These are phyloP conservation scores for Fusarium sp. DNA, from an alignment of 2,329 filamentous ascomycete species.

Conservation along the genomic window DNA sequence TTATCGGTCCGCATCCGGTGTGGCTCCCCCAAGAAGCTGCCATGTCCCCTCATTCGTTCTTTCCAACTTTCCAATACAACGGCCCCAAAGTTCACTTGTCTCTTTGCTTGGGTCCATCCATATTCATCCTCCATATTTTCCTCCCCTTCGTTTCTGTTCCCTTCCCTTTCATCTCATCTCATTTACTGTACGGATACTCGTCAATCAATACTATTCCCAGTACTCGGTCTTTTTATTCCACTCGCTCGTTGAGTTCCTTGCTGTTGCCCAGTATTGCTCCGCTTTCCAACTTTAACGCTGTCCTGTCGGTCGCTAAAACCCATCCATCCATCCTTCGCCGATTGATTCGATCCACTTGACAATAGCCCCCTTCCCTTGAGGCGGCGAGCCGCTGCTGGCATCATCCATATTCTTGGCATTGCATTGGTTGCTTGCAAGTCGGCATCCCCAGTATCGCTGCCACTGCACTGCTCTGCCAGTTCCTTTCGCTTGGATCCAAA, in stretches of 20 bases:
- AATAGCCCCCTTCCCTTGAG: slow-evolving; percentile 18
- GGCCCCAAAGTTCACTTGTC: slow-evolving; percentile 2
- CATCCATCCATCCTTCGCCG: slow-evolving; percentile 15
- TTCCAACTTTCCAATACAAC: slow-evolving; percentile 29
- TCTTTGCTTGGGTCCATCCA: neutral
- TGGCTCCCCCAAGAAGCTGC: slow-evolving; percentile 25
- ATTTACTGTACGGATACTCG: slow-evolving; percentile 11
- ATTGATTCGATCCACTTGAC: slow-evolving; percentile 15
- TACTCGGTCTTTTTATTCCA: slow-evolving; percentile 25
- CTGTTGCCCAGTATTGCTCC: slow-evolving; percentile 17
- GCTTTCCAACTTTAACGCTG: slow-evolving; percentile 3
- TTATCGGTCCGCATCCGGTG: slow-evolving; percentile 42
- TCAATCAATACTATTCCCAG: slow-evolving; percentile 19
- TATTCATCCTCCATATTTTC: slow-evolving; percentile 21
- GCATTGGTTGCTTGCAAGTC: slow-evolving; percentile 20
- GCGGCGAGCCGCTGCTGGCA: slow-evolving; percentile 42
- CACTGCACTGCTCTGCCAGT: slow-evolving; percentile 5
- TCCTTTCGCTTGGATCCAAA: slow-evolving; percentile 28
- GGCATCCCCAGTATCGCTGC: slow-evolving; percentile 12
- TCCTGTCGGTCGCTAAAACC: slow-evolving; percentile 21
- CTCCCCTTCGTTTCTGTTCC: neutral
- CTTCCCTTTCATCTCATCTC: slow-evolving; percentile 16
- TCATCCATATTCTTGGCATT: slow-evolving; percentile 29
- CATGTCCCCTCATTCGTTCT: slow-evolving; percentile 35
- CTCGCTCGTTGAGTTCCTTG: slow-evolving; percentile 35